These are phyloP conservation scores for Xylaria grammica DNA, from an alignment of 495 filamentous ascomycete genomes.

Conservation along the genomic window DNA sequence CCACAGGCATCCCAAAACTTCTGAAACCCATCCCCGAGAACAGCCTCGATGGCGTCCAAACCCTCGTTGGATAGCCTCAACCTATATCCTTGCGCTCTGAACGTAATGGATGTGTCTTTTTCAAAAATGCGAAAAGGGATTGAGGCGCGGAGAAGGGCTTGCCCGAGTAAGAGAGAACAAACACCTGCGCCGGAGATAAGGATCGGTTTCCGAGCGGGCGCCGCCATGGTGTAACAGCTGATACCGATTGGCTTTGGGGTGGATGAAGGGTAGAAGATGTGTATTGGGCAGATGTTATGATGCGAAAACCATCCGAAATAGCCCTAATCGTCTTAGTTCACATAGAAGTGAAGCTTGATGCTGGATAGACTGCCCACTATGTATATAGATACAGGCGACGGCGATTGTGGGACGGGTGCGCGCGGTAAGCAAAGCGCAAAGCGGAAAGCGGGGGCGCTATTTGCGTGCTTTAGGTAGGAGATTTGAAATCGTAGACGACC, in stretches of 20 bases:
- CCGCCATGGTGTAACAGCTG: constrained; percentile 10
- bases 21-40: constrained; percentile 49
- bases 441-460: too few relatives aligned
- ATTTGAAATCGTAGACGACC: too few relatives aligned
- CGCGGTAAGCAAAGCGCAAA: too few relatives aligned
- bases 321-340: too few relatives aligned
- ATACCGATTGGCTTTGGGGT: neutral
- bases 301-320: too few relatives aligned
- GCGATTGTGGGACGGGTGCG: too few relatives aligned
- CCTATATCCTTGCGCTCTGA: constrained; percentile 61
- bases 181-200: constrained; percentile 61
- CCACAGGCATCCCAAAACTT: constrained; percentile 60
- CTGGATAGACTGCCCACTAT: too few relatives aligned
- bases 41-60: constrained; percentile 56
- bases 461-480: too few relatives aligned
- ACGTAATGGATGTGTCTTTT: constrained; percentile 52
- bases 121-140: constrained; percentile 61
- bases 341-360: too few relatives aligned
- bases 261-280: too few relatives aligned
- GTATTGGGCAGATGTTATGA: too few relatives aligned
- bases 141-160: constrained; percentile 47
- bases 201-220: constrained; percentile 45
- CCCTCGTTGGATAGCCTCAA: constrained; percentile 58
- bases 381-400: too few relatives aligned
- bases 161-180: constrained; percentile 55